Evolutionary conservation across 352 stramenopile genomes (phyloP), one percentile per base, ranked within the genome.

Genomic region (Phytophthora syringae): DNA sequence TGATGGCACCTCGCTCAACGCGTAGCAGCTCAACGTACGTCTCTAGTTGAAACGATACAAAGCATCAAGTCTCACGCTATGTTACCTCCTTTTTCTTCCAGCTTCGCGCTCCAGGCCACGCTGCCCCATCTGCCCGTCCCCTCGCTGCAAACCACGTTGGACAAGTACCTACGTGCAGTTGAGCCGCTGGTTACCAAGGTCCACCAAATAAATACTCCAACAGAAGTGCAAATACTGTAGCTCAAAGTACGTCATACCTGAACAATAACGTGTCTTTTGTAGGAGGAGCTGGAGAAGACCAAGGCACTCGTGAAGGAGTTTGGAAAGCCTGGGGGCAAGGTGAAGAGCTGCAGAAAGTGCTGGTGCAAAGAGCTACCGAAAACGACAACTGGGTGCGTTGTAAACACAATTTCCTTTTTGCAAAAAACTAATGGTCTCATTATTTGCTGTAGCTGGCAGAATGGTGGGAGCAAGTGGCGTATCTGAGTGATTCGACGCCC

Each of bases 381-480:
- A 50, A 68, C 25, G 62, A 69, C 5, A 93, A 93, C 60, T 93
- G 82, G 82, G 78, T 89, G 37, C 9, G 74, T 10, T 67, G 9
- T 4, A 7, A 36, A 30, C 18, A 22, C 13, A 15, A 32, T 32
- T 32, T 42, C 13, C 18, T 21, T 5, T 28, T 5, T 3, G 18
- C 24, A 28, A 27, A 15, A 44, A 44, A 6, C 9, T n/a, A 24
- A 5, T 6, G 12, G 9, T 40, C 15, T 40, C 15, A 20, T n/a
- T 28, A 18, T 7, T 53, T n/a, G n/a, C 24, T 47, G 47, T 64
- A 92, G 82, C 56, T 93, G 21, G 79, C 96, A 52, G 72, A 97
- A 43, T 98, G 94, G 94, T 98, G 94, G 94, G 97, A 98, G 68
- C 87, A 96, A 53, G 71, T 90, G 28, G 93, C 89, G 47, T 92